Evolutionary conservation across 768 basidiomycete species (phyloP).

Genomic region (Epithele typhae): DNA sequence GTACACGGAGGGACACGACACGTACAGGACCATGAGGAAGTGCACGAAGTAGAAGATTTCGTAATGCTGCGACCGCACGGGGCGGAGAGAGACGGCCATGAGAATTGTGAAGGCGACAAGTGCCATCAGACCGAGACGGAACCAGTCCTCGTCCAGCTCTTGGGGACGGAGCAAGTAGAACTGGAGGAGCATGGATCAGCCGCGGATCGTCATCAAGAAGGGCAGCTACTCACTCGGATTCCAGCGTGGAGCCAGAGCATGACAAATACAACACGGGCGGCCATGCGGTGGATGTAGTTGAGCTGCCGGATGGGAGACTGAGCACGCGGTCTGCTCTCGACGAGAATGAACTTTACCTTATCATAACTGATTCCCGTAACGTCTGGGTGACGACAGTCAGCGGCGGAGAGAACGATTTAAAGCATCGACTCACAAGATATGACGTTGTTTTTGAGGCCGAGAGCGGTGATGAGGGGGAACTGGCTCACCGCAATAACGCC

Average conservation of each 20-base stretch:
- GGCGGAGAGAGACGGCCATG: constrained; percentile 43
- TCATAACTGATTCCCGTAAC: constrained; percentile 48
- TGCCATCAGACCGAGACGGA: constrained; percentile 34
- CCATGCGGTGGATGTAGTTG: constrained; percentile 44
- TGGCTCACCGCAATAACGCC: constrained; percentile 44
- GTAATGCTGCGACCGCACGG: constrained; percentile 41
- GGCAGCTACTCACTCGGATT: constrained; percentile 38
- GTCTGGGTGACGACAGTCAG: constrained; percentile 25
- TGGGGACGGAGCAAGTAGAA: too few species aligned
- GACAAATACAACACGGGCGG: constrained; percentile 42
- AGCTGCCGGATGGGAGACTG: too few species aligned
- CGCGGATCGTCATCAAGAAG: too few species aligned
- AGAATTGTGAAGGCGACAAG: constrained; percentile 38
- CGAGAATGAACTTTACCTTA: constrained; percentile 38
- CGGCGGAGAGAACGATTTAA: neutral
- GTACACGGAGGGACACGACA: neutral
- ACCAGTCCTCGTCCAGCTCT: constrained; percentile 15
- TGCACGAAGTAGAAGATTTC: constrained; percentile 52
- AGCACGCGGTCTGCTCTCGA: too few species aligned
- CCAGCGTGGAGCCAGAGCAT: constrained; percentile 47
- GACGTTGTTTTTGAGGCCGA: constrained; percentile 61
- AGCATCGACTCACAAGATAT: constrained; percentile 32
- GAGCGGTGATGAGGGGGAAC: constrained; percentile 49
- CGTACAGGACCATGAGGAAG: constrained; percentile 39
- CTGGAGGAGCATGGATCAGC: too few species aligned